phyloP scores from a whole-genome alignment of 139 green algal genomes.

The Tetradesmus lagerheimii region DNA sequence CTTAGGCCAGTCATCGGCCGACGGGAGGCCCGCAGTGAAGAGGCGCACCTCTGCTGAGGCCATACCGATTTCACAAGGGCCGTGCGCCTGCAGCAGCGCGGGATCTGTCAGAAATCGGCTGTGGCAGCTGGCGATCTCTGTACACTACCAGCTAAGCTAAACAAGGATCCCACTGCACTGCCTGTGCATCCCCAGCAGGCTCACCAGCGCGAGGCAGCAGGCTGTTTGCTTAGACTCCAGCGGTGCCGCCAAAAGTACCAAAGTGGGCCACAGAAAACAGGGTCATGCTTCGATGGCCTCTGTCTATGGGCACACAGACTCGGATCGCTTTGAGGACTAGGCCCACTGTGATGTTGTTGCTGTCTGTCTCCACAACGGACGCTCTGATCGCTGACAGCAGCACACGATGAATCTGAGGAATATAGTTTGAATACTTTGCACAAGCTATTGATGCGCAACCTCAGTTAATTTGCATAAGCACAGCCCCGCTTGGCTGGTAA shows the following conservation, averaged over 20 bases:
- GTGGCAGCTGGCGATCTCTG: neutral
- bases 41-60: constrained; percentile 15
- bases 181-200: neutral
- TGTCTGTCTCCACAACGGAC: neutral
- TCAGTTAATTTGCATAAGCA: neutral
- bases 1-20: constrained; percentile 23
- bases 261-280: neutral
- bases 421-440: neutral
- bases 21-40: constrained; percentile 34
- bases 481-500: neutral
- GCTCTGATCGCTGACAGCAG: neutral
- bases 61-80: neutral
- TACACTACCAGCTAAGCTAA: neutral
- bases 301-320: neutral
- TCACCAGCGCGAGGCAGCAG: neutral
- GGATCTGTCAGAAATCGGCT: neutral
- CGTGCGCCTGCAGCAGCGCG: neutral
- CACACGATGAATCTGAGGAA: neutral
- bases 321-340: neutral
- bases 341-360: neutral
- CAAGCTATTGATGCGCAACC: neutral
- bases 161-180: neutral
- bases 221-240: neutral
- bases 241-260: neutral
- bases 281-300: neutral